phyloP scores from a whole-genome alignment of 2,329 filamentous ascomycete genomes.

The Ilyonectria sp. region DNA sequence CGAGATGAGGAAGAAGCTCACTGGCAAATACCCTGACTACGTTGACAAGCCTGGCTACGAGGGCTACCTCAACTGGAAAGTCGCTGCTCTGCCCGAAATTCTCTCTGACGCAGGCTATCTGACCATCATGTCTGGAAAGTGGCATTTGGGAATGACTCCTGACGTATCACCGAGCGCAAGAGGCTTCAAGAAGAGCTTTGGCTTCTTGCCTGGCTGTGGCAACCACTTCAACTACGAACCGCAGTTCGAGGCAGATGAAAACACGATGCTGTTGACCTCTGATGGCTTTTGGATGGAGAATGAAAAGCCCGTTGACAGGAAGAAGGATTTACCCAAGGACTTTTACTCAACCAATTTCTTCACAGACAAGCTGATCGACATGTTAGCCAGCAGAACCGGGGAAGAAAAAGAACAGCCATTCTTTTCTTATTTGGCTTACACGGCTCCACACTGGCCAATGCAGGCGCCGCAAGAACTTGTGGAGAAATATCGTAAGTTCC shows the following conservation, averaged over 20 bases:
- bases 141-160: slow-evolving; percentile 57
- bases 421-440: slow-evolving; percentile 4
- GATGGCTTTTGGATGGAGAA: slow-evolving; percentile 59
- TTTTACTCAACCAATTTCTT: slow-evolving; percentile 63
- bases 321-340: slow-evolving; percentile 56
- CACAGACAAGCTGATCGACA: slow-evolving; percentile 60
- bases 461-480: slow-evolving; percentile 19
- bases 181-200: slow-evolving; percentile 60
- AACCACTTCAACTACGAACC: slow-evolving; percentile 72
- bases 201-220: slow-evolving; percentile 58
- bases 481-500: slow-evolving; percentile 10
- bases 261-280: slow-evolving; percentile 59
- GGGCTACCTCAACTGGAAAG: slow-evolving; percentile 51
- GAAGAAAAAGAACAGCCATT: slow-evolving; percentile 37
- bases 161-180: slow-evolving; percentile 36
- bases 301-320: slow-evolving; percentile 55
- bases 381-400: slow-evolving; percentile 57
- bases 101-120: slow-evolving; percentile 50
- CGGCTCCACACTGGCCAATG: slow-evolving; percentile 10
- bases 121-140: slow-evolving; percentile 52
- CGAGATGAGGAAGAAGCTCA: slow-evolving; percentile 14
- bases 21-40: too few relatives aligned
- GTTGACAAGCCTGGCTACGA: slow-evolving; percentile 47
- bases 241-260: slow-evolving; percentile 46
- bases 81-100: slow-evolving; percentile 49